Conservation (phyloP, 257 asterid genomes). For the Sherardia arvensis region DNA sequence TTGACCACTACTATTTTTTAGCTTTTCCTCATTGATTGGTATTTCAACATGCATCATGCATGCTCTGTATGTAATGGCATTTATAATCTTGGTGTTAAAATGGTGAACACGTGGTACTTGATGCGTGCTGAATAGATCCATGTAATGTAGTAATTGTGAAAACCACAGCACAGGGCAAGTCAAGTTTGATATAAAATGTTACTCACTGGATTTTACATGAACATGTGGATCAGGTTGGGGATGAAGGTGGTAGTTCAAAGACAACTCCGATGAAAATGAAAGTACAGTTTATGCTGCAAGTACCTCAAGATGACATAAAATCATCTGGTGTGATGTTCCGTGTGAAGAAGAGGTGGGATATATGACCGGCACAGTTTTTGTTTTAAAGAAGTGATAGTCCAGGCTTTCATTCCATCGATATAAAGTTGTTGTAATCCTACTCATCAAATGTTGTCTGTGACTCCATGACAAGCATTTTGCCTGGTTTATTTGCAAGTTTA, state of each 20-base stretch:
- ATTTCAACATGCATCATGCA: background rate
- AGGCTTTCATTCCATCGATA: no score
- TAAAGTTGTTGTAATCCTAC: no score
- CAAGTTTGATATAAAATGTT: background rate
- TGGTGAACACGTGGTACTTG: background rate
- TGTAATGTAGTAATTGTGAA: background rate
- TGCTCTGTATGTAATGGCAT: background rate
- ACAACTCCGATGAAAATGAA: conserved; percentile 89
- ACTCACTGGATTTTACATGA: background rate
- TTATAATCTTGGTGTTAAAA: background rate
- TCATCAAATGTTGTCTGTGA: no score
- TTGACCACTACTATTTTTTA: background rate
- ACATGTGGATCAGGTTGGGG: conserved; percentile 49
- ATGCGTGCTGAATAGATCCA: background rate
- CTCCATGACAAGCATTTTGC: no score
- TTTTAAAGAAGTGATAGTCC: no score
- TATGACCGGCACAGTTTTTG: conserved; percentile 22
- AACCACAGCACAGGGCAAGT: background rate
- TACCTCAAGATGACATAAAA: conserved; percentile 74
- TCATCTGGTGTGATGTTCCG: conserved; percentile 78
- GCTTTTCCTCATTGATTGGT: background rate
- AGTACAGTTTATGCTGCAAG: conserved; percentile 90
- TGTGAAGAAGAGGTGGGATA: conserved; percentile 91
- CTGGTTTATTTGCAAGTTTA: no score
- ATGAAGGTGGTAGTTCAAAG: conserved; percentile 71